These are phyloP conservation scores for Athelia psychrophila DNA, from an alignment of 1,284 basidiomycete genomes.

Conservation along the genomic window DNA sequence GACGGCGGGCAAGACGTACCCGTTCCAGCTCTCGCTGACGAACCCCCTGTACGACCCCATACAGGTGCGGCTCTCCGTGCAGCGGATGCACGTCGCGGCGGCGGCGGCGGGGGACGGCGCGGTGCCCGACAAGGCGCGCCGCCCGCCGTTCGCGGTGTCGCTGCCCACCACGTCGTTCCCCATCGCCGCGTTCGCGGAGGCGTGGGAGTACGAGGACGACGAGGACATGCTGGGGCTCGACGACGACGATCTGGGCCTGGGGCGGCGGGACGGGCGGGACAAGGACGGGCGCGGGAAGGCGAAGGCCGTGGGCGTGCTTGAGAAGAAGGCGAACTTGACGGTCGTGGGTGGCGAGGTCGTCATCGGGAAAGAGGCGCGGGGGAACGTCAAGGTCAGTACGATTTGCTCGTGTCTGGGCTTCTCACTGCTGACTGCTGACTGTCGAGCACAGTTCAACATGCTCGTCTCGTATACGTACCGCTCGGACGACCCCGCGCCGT, in stretches of 20 bases:
- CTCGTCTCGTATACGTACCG: conserved; percentile 90
- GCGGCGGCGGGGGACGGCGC: conserved; percentile 30
- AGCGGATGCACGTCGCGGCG: conserved; percentile 47
- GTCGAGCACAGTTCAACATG: conserved; percentile 75
- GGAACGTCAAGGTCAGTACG: conserved; percentile 73
- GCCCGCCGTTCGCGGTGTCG: conserved; percentile 74
- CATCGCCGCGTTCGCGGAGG: conserved; percentile 87
- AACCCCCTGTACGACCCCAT: conserved; percentile 96
- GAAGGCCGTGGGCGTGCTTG: conserved; percentile 76
- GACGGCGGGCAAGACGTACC: conserved; percentile 75
- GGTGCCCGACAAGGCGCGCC: conserved; percentile 48
- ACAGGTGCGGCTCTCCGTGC: conserved; percentile 77
- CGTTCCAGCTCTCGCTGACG: conserved; percentile 85
- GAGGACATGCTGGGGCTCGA: conserved; percentile 79
- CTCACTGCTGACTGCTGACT: conserved; percentile 5
- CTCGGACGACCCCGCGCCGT: conserved; percentile 75
- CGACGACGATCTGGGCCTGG: conserved; percentile 56
- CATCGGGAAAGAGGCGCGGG: conserved; percentile 71
- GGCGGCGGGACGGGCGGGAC: conserved; percentile 32
- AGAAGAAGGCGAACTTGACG: conserved; percentile 85
- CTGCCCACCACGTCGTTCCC: conserved; percentile 76
- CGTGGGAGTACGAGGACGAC: conserved; percentile 94
- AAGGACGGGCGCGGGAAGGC: conserved; percentile 48
- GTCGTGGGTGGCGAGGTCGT: conserved; percentile 82
- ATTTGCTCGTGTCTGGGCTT: conserved; percentile 7